Conservation (phyloP, 2,329 filamentous ascomycete species). For the Colletotrichum cereale region DNA sequence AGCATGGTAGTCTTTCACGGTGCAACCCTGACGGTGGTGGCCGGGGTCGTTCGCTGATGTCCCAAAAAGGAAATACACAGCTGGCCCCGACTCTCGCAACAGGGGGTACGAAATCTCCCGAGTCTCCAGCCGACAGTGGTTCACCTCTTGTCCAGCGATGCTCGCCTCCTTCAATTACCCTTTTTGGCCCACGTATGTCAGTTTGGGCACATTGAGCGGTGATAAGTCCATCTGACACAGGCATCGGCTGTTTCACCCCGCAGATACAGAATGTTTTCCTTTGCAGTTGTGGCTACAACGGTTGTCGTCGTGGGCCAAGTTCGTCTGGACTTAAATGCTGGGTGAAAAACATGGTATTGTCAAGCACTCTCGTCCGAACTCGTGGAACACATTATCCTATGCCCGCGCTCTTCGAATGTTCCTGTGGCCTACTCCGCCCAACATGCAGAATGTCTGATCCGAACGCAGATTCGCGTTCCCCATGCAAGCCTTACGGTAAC, state of each 20-base stretch:
- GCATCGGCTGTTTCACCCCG: slow-evolving; percentile 1
- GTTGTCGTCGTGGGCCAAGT: not conserved
- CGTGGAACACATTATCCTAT: slow-evolving; percentile 4
- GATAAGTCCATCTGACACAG: not conserved
- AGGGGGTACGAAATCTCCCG: slow-evolving; percentile 21
- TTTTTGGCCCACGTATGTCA: not conserved
- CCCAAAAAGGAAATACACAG: slow-evolving; percentile 6
- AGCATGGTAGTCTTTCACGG: slow-evolving; percentile 32
- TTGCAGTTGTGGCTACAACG: slow-evolving; percentile 4
- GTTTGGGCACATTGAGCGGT: not conserved
- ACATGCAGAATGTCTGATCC: slow-evolving; percentile 27
- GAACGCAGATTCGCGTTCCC: slow-evolving; percentile 4
- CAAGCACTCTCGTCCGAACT: slow-evolving; percentile 27
- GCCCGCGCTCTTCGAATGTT: slow-evolving; percentile 13
- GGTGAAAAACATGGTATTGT: not conserved
- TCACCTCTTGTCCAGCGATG: not conserved
- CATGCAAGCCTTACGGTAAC: slow-evolving; percentile 26
- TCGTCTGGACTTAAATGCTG: not conserved
- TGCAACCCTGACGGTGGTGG: slow-evolving; percentile 37
- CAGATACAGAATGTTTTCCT: slow-evolving; percentile 14
- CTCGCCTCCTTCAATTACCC: not conserved
- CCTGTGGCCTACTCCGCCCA: slow-evolving; percentile 22
- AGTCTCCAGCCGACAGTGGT: slow-evolving; percentile 9
- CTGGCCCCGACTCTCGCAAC: slow-evolving; percentile 14
- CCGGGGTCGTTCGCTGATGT: slow-evolving; percentile 12